Evolutionary conservation across 2,329 filamentous ascomycete species (phyloP), one percentile per base, ranked within the genome.

Genomic region (Sporothrix mexicana): DNA sequence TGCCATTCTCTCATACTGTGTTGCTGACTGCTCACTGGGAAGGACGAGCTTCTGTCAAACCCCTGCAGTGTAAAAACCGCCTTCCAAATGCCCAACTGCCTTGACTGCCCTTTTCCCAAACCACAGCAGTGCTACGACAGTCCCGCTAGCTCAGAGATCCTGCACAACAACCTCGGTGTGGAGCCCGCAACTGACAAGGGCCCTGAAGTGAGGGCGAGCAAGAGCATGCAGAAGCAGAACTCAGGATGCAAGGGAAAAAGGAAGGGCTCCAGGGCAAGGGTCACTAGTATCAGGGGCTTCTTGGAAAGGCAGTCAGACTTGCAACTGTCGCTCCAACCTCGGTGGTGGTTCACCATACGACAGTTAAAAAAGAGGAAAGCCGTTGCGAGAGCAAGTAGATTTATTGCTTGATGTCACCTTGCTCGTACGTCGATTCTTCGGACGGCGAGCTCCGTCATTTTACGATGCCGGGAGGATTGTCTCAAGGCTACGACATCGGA

Each of bases 81-180:
- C 41, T 7, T 25, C 9, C 59, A 41, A 17, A n/a, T 15, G 15
- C n/a, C 36, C 57, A 61, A 47, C 20, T n/a, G 41, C 41, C 64
- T 30, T 25, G 45, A 25, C 30, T 59, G 25, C 4, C 51, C 8
- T 25, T 23, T 12, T 51, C 17, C 23, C 45, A 45, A 68, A 41
- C 43, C 45, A 23, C 13, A 51, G 13, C 25, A 2, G 62, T 67
- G 43, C 45, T 15, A 17, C 45, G 13, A n/a, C 43, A 36, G 30
- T 51, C 47, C 45, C 47, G 45, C 47, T 68, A 68, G 47, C 47
- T 55, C 17, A 36, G 23, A 68, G 66, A 53, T 68, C 66, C 66
- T 68, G 66, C 66, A 68, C 66, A 68, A 68, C 13, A 15, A 10
- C 57, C 15, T 47, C 23, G 64, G 64, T 68, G 64, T 68, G 64